These are phyloP conservation scores for Westerdykella ornata DNA, from an alignment of 2,329 filamentous ascomycete genomes.

Conservation along the genomic window DNA sequence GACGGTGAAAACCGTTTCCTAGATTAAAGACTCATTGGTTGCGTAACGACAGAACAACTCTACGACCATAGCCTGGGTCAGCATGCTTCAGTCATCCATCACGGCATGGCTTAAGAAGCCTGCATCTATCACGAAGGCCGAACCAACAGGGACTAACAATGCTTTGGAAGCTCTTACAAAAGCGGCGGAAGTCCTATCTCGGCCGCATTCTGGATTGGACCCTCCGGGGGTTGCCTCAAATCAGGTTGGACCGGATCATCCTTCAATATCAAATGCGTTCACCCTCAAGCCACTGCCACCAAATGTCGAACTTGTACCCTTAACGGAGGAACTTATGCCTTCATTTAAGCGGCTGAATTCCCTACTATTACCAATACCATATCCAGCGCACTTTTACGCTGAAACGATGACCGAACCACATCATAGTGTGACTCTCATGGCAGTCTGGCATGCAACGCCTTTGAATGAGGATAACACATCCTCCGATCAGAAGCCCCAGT, in stretches of 20 bases:
- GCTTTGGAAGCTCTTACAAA: background rate
- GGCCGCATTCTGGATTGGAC: background rate
- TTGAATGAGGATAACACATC: slow-evolving; percentile 2
- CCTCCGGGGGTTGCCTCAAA: background rate
- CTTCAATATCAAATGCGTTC: slow-evolving; percentile 15
- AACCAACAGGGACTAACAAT: background rate
- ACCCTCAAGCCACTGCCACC: slow-evolving; percentile 36
- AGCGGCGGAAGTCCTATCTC: background rate
- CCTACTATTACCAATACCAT: slow-evolving; percentile 55
- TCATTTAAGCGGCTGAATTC: slow-evolving; percentile 53
- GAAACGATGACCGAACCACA: slow-evolving; percentile 52
- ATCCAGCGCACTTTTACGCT: slow-evolving; percentile 55
- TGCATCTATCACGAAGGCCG: slow-evolving; percentile 22
- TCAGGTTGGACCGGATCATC: slow-evolving; percentile 1
- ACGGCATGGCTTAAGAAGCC: slow-evolving; percentile 45
- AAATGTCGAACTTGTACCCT: slow-evolving; percentile 48
- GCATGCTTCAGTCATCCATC: slow-evolving; percentile 43
- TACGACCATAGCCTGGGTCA: no score
- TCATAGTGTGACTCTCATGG: slow-evolving; percentile 52
- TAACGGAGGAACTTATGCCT: slow-evolving; percentile 49
- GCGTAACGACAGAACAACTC: no score
- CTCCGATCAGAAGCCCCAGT: slow-evolving; percentile 22
- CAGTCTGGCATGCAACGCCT: slow-evolving; percentile 46
- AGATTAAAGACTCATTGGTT: no score
- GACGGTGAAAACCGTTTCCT: no score